phyloP scores from a whole-genome alignment of 2,329 filamentous ascomycete species.

The Penicillium sp. region DNA sequence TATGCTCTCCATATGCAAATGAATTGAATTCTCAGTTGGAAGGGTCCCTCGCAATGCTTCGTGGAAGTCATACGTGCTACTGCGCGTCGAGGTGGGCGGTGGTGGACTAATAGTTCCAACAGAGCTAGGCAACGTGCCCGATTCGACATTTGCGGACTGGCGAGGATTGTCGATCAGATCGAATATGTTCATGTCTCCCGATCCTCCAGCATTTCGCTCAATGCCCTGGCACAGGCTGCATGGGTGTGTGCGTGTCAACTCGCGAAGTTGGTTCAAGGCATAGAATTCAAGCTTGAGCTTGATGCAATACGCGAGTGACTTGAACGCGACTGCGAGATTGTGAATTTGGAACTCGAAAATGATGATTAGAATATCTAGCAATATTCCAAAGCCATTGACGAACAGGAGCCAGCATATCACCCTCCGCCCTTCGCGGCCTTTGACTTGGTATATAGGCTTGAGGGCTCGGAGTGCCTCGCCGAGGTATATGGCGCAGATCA shows the following conservation, averaged over 20 bases:
- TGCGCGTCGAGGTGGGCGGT: not conserved
- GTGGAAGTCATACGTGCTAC: conserved; percentile 18
- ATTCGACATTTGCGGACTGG: not conserved
- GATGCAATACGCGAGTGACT: conserved; percentile 43
- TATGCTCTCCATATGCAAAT: not conserved
- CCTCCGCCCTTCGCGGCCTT: conserved; percentile 36
- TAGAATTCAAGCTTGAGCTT: conserved; percentile 49
- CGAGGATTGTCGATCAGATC: conserved; percentile 2
- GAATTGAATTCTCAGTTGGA: conserved; percentile 6
- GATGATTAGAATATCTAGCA: conserved; percentile 39
- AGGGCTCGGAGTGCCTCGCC: conserved; percentile 45
- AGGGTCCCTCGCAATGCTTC: conserved; percentile 16
- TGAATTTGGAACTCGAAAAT: conserved; percentile 36
- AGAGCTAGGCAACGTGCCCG: not conserved
- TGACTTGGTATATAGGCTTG: conserved; percentile 42
- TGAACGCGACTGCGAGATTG: conserved; percentile 39
- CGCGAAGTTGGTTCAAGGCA: conserved; percentile 41
- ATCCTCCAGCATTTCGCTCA: not conserved
- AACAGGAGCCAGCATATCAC: conserved; percentile 47
- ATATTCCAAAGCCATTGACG: conserved; percentile 45
- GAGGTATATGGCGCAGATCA: conserved; percentile 55
- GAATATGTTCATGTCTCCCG: conserved; percentile 19
- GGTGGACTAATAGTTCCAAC: not conserved
- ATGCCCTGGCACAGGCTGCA: conserved; percentile 11
- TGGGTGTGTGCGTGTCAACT: conserved; percentile 23